Evolutionary conservation across 1,284 basidiomycete species (phyloP), one percentile per base, ranked within the genome.

Genomic region (Melampsora occidentalis): DNA sequence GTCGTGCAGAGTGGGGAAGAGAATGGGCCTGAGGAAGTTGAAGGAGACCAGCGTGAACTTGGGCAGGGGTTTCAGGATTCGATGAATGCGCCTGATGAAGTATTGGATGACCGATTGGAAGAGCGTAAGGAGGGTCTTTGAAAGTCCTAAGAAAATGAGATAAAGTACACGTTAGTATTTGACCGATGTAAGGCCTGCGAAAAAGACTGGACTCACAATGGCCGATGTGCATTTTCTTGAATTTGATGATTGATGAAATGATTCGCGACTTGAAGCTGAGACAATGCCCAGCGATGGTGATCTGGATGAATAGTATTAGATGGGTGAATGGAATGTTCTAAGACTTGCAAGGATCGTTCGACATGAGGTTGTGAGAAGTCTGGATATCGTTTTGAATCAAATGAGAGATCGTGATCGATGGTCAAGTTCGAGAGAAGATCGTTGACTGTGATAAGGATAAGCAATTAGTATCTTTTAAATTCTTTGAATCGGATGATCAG

Each of bases 91-190:
- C n/a, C n/a, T 59, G 16, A 9, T 22, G 53, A 14, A n/a, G 53
- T 6, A 16, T 59, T 59, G 53, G 14, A 22, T 59, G 53, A 7
- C 53, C 28, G 53, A 59, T 59, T 59, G 53, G 62, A 14, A 63
- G 70, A 53, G 46, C 16, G 46, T 65, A 65, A 35, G 70, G 70
- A 10, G 65, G 70, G 46, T 71, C 62, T 49, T 71, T 71, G 46
- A 71, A 71, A 18, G 42, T 31, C 12, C 70, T 71, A 14, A 22
- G 33, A 20, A 31, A 28, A 31, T 65, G 63, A 5, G 9, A 46
- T n/a, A 16, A 5, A 31, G 57, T 59, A 9, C 22, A 14, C 57
- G 57, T 22, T 22, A 31, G 2, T 20, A 12, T 25, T 59, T 20
- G 57, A 31, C 22, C 2, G 18, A 31, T 20, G 10, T 59, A 10